Evolutionary conservation across 1,284 basidiomycete species (phyloP), one percentile per base, ranked within the genome.

Genomic region (Xerocomus nothofagi): DNA sequence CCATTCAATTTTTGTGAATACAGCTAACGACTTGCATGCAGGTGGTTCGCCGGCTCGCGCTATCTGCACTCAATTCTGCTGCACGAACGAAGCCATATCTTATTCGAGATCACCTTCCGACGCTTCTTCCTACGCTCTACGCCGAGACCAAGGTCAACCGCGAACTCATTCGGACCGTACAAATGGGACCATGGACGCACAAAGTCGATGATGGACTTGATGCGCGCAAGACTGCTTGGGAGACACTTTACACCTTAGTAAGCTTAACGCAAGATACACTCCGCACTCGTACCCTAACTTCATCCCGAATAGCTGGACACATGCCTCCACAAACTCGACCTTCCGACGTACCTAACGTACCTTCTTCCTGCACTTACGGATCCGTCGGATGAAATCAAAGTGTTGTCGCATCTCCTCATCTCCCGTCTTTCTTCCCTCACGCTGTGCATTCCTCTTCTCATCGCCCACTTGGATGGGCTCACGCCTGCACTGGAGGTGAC

Each of bases 131-230:
- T 0, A 80, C 79, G 50, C 75, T 99, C 17, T 98, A 98, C 72
- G 77, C 80, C 41, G 92, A 96, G 72, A 96, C 93, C 0, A 69
- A 79, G 29, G 72, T 94, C 61, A 91, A 93, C 60, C 78, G 82
- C 14, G 84, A 89, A 31, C 82, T 98, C 47, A 88, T 98, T 61
- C 84, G 92, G 27, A 91, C 89, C 6, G 94, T 99, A 8, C 87
- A 92, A 64, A 98, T 99, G 97, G 97, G 97, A 14, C 97, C 97
- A 1, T 99, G 94, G 88, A 94, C 90, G 46, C 93, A 96, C 69
- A 92, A 89, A 65, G 90, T 93, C 30, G 93, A 97, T 61, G 93
- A 96, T 58, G 93, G 94, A 44, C 76, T 97, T 10, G 93, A 97
- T 57, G 82, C 92, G n/a, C 85, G 92, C 47, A 94, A 96, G 77